Evolutionary conservation across 176 grass and related monocot species (phyloP), one percentile per base, ranked within the genome.

Genomic region (Cocos nucifera): DNA sequence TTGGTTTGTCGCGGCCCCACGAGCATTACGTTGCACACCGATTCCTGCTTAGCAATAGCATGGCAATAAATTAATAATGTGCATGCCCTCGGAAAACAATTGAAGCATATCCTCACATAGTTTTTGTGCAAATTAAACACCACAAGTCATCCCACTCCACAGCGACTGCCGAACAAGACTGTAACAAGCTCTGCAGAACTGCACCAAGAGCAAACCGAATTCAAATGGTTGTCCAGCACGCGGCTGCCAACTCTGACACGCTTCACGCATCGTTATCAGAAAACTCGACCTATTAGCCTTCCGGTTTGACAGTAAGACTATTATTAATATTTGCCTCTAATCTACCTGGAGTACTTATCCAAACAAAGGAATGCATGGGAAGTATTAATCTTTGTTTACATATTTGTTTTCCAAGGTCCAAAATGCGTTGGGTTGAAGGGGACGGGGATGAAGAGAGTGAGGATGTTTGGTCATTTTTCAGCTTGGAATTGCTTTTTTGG

Each of bases 391-490:
- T 30, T 30, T 30, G 7, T 15, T 18, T 15, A 5, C 4, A 18
- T 4, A 9, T 19, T 20, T 18, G 6, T 54, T 12, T 5, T 19
- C 5, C 51, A 19, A 4, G 53, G 17, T 2, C 32, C 6, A 55
- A 16, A 55, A 21, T 19, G 54, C 17, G 22, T 18, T 18, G 21
- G 54, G 54, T 6, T 2, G 52, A 19, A 4, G 52, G 21, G n/a
- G 10, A 56, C 3, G 19, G 54, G n/a, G 17, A 19, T 2, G 21
- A 56, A 56, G 5, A 9, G 54, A 56, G 54, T 22, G n/a, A 56
- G 20, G 53, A 55, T 55, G 53, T 55, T 10, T 55, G 21, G 53
- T 55, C 18, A 55, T 55, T 55, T 55, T 55, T 55, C 53, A 18
- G 20, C 8, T n/a, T 6, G 21, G 17, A 55, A 55, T 55, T n/a